Conservation (phyloP, 495 filamentous ascomycete genomes). For the Talaromyces proteolyticus region DNA sequence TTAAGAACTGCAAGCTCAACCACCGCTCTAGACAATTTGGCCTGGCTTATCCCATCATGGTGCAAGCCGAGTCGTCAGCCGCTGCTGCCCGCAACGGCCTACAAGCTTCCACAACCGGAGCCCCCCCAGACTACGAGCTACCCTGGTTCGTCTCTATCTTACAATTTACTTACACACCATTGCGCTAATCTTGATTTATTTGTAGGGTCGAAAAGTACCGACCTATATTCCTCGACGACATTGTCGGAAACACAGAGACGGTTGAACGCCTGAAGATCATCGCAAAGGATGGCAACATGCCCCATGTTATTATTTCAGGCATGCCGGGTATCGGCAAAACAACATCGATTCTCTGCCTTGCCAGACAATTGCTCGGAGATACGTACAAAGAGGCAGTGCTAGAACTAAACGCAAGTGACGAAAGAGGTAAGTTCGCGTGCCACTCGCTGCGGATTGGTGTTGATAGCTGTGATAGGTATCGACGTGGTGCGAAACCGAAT, state of each 20-base stretch:
- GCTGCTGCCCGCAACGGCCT: slow-evolving; percentile 62
- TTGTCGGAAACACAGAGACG: slow-evolving; percentile 96
- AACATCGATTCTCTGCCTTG: slow-evolving; percentile 89
- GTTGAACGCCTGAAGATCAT: slow-evolving; percentile 98
- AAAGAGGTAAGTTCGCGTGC: slow-evolving; percentile 56
- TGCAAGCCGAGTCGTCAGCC: slow-evolving; percentile 70
- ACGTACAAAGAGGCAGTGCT: slow-evolving; percentile 97
- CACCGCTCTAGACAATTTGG: background rate
- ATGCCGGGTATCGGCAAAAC: slow-evolving; percentile 99
- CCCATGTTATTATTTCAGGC: slow-evolving; percentile 96
- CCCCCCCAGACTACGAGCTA: slow-evolving; percentile 70
- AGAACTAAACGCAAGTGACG: slow-evolving; percentile 93
- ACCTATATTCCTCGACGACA: slow-evolving; percentile 87
- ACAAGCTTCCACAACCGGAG: slow-evolving; percentile 55
- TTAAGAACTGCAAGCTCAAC: background rate
- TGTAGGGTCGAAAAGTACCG: slow-evolving; percentile 97
- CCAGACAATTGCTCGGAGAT: slow-evolving; percentile 85
- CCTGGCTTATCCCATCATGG: slow-evolving; percentile 34
- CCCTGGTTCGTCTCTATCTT: slow-evolving; percentile 64
- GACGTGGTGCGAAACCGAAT: slow-evolving; percentile 98
- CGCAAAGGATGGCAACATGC: slow-evolving; percentile 98
- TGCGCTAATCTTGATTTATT: slow-evolving; percentile 4
- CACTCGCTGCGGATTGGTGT: background rate
- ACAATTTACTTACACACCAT: background rate
- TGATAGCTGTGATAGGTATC: slow-evolving; percentile 51